phyloP scores from a whole-genome alignment of 768 basidiomycete species.

The Butyriboletus loyo region DNA sequence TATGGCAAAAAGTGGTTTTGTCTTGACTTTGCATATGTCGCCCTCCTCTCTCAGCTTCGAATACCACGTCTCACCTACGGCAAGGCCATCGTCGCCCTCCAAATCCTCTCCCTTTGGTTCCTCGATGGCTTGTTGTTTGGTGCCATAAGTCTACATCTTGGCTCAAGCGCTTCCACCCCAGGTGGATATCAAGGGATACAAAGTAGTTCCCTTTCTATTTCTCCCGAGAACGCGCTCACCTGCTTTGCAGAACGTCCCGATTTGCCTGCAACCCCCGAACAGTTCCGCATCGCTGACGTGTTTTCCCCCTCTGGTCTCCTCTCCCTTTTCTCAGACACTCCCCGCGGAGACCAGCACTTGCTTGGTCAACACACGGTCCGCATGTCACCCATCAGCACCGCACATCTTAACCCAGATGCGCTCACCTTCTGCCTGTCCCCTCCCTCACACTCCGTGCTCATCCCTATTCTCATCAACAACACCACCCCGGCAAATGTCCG shows the following conservation, averaged over 20 bases:
- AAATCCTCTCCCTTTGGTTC: conserved; percentile 59
- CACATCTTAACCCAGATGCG: conserved; percentile 76
- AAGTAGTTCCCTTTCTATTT: conserved; percentile 25
- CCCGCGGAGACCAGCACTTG: conserved; percentile 53
- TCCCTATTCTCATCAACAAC: conserved; percentile 90
- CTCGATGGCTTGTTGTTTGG: conserved; percentile 72
- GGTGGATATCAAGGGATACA: conserved; percentile 25
- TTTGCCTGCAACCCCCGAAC: conserved; percentile 41
- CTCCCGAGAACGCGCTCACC: conserved; percentile 1
- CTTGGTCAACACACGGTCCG: conserved; percentile 89
- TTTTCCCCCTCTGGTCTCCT: conserved; percentile 52
- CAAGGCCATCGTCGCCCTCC: conserved; percentile 58
- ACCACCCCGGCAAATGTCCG: conserved; percentile 68
- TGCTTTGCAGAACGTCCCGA: conserved; percentile 32
- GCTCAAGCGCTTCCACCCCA: conserved; percentile 17
- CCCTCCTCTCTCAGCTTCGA: conserved; percentile 56
- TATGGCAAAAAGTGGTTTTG: conserved; percentile 70
- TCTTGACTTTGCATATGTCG: conserved; percentile 61
- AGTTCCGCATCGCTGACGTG: conserved; percentile 48
- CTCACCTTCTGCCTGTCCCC: conserved; percentile 71
- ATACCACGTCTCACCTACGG: conserved; percentile 74
- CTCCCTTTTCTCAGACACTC: conserved; percentile 34
- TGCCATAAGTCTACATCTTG: conserved; percentile 58
- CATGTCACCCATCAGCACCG: conserved; percentile 92
- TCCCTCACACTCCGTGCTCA: conserved; percentile 51